Conservation (phyloP, 768 basidiomycete genomes). For the Steccherinum ochraceum region DNA sequence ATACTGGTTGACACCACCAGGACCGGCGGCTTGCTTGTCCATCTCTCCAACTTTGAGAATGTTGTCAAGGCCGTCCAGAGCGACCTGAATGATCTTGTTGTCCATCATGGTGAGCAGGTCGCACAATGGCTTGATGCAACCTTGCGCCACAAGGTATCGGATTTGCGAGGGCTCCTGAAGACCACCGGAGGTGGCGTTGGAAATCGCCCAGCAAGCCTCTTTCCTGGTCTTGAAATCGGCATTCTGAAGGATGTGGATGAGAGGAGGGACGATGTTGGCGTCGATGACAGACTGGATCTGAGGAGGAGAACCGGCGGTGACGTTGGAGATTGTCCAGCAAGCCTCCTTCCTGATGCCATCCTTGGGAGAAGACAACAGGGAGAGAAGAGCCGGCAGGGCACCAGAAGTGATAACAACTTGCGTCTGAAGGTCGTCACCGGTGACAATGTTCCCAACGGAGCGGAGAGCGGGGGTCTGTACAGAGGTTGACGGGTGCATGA, state of each 20-base stretch:
- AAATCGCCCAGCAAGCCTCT: slow-evolving; percentile 99
- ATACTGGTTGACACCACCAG: slow-evolving; percentile 86
- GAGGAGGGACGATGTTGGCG: slow-evolving; percentile 95
- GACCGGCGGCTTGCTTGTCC: slow-evolving; percentile 79
- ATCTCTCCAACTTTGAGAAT: slow-evolving; percentile 96
- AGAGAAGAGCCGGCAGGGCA: slow-evolving; percentile 89
- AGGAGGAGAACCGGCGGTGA: slow-evolving; percentile 93
- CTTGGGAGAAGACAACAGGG: slow-evolving; percentile 91
- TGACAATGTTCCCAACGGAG: slow-evolving; percentile 98
- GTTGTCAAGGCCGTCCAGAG: slow-evolving; percentile 96
- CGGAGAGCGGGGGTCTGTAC: slow-evolving; percentile 98
- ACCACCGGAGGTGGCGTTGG: slow-evolving; percentile 97
- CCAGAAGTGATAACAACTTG: slow-evolving; percentile 99
- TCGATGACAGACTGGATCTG: slow-evolving; percentile 98
- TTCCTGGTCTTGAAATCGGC: slow-evolving; percentile 99
- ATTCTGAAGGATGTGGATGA: slow-evolving; percentile 96
- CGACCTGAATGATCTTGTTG: slow-evolving; percentile 99
- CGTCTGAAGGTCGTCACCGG: slow-evolving; percentile 98
- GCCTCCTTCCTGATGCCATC: slow-evolving; percentile 99
- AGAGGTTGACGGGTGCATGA: slow-evolving; percentile 91
- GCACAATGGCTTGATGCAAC: slow-evolving; percentile 97
- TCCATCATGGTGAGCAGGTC: slow-evolving; percentile 97
- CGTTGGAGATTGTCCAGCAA: slow-evolving; percentile 99
- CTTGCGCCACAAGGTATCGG: slow-evolving; percentile 94
- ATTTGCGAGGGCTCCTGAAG: slow-evolving; percentile 96